Conservation (phyloP, 495 filamentous ascomycete species). For the Tuber borchii region DNA sequence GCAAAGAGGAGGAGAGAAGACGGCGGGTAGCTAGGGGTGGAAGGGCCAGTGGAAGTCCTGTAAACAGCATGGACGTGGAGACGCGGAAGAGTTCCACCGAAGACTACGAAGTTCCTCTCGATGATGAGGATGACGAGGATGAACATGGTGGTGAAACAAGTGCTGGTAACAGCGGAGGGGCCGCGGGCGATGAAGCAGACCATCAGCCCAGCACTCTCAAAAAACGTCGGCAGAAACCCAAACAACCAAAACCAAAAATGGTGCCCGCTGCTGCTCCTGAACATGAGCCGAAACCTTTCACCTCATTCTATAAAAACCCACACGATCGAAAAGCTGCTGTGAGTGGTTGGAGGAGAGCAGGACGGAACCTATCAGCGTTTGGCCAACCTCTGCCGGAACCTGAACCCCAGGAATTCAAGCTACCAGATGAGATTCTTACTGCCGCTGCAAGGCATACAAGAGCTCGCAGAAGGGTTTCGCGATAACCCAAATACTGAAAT, state of each 20-base stretch:
- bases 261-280: not conserved
- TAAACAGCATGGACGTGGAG: conserved; percentile 33
- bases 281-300: conserved; percentile 61
- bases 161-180: conserved; percentile 27
- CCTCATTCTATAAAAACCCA: conserved; percentile 72
- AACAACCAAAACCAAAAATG: conserved; percentile 26
- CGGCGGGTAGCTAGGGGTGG: conserved; percentile 48
- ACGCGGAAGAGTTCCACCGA: conserved; percentile 18
- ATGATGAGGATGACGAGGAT: conserved; percentile 20
- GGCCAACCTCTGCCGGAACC: conserved; percentile 74
- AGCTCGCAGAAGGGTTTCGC: conserved; percentile 54
- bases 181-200: conserved; percentile 29
- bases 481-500: conserved; percentile 23
- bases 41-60: conserved; percentile 29
- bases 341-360: conserved; percentile 36
- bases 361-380: conserved; percentile 54
- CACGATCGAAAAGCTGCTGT: conserved; percentile 67
- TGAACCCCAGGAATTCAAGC: conserved; percentile 60
- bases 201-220: conserved; percentile 22
- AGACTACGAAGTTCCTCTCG: conserved; percentile 12
- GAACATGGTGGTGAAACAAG: conserved; percentile 14
- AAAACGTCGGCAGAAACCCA: conserved; percentile 23
- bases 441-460: conserved; percentile 59
- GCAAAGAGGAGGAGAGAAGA: conserved; percentile 86
- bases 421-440: conserved; percentile 65